Evolutionary conservation across 371 early-diverging fungal species (phyloP).

Genomic region (Rhizopus delemar): DNA sequence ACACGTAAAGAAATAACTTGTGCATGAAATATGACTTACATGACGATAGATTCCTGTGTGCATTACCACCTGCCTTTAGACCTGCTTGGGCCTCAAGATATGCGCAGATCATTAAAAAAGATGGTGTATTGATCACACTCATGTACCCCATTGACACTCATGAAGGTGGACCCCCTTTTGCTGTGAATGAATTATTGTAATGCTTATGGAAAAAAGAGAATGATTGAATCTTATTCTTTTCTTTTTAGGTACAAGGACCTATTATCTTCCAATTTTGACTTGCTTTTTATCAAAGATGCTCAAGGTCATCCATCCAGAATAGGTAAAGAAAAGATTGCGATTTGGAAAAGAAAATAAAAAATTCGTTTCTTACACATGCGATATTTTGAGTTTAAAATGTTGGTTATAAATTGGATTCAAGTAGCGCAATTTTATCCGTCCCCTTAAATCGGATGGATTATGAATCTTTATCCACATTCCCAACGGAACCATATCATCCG

Average conservation of each 20-base stretch:
- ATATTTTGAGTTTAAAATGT: too few relatives aligned
- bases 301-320: conserved; percentile 49
- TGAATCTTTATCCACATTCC: too few relatives aligned
- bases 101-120: conserved; percentile 67
- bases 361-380: too few relatives aligned
- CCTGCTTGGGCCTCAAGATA: conserved; percentile 72
- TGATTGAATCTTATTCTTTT: conserved; percentile 1
- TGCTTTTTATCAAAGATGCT: conserved; percentile 59
- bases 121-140: conserved; percentile 77
- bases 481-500: too few relatives aligned
- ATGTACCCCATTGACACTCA: conserved; percentile 74
- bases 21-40: not conserved
- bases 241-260: conserved; percentile 43
- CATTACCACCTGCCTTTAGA: conserved; percentile 70
- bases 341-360: conserved; percentile 51
- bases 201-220: not conserved
- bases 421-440: too few relatives aligned
- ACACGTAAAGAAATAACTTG: conserved; percentile 58
- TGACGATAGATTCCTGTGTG: conserved; percentile 73
- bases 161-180: conserved; percentile 68
- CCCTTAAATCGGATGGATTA: too few relatives aligned
- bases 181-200: conserved; percentile 56
- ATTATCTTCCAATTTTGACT: conserved; percentile 58
- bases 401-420: too few relatives aligned
- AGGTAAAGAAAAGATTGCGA: conserved; percentile 62